Evolutionary conservation across 805 yeast genomes (phyloP).

Genomic region (Zygosaccharomyces lentus): DNA sequence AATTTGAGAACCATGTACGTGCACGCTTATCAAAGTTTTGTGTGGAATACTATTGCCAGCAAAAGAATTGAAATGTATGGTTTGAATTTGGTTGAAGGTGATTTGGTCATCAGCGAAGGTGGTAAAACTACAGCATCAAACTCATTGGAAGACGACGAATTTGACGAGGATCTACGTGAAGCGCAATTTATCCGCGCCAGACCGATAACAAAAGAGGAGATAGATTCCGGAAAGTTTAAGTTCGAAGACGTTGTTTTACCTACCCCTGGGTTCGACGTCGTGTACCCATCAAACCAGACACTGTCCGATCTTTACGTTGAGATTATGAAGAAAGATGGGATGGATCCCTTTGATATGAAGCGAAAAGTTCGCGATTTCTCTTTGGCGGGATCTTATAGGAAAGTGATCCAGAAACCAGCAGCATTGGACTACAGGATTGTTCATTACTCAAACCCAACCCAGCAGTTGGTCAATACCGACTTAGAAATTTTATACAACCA

Average conservation of each 20-base stretch:
- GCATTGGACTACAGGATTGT: conserved; percentile 58
- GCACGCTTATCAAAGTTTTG: conserved; percentile 94
- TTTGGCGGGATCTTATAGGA: conserved; percentile 84
- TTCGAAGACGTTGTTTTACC: conserved; percentile 88
- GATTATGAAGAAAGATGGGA: conserved; percentile 72
- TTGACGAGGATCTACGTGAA: conserved; percentile 67
- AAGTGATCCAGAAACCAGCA: conserved; percentile 61
- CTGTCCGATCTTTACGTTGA: conserved; percentile 59
- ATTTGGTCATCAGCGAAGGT: conserved; percentile 53
- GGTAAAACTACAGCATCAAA: conserved; percentile 20
- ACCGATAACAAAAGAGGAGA: conserved; percentile 70
- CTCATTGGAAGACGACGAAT: conserved; percentile 45
- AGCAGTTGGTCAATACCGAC: conserved; percentile 78
- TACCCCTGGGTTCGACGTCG: conserved; percentile 93
- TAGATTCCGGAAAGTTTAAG: conserved; percentile 50
- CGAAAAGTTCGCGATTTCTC: conserved; percentile 86
- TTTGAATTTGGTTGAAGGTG: conserved; percentile 68
- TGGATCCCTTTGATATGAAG: conserved; percentile 82
- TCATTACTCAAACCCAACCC: conserved; percentile 58
- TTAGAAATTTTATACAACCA: conserved; percentile 47
- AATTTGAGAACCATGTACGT: conserved; percentile 91
- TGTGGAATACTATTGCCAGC: conserved; percentile 88
- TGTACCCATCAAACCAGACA: conserved; percentile 68
- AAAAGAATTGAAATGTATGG: conserved; percentile 72
- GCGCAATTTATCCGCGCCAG: conserved; percentile 61